phyloP scores from a whole-genome alignment of 345 rosid genomes.

The Zanthoxylum bungeanum region DNA sequence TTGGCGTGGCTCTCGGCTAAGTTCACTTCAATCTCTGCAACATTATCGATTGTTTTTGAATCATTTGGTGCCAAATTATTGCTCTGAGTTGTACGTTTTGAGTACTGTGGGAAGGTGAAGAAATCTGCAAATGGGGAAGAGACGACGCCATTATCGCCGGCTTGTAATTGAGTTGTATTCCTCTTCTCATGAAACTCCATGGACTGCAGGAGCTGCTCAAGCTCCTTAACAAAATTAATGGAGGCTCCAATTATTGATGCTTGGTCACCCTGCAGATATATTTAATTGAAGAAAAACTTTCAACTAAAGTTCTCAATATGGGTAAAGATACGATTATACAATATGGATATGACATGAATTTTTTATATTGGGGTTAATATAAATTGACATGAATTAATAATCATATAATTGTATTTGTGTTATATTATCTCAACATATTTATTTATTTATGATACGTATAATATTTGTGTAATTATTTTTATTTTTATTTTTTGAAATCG shows the following conservation, averaged over 20 bases:
- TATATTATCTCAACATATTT: no score
- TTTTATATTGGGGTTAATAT: no score
- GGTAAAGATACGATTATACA: no score
- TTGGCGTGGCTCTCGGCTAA: constrained; percentile 89
- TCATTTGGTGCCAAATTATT: constrained; percentile 14
- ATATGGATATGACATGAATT: no score
- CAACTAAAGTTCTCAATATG: no score
- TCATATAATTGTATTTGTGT: no score
- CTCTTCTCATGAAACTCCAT: constrained; percentile 57
- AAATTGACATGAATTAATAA: no score
- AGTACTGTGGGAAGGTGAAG: constrained; percentile 82
- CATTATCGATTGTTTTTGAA: constrained; percentile 13
- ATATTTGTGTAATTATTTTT: no score
- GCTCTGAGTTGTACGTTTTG: constrained; percentile 34
- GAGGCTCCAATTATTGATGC: constrained; percentile 94
- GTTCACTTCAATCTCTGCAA: constrained; percentile 68
- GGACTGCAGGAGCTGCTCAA: constrained; percentile 75
- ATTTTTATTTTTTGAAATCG: no score
- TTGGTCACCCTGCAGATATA: constrained; percentile 69
- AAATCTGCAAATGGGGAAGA: constrained; percentile 59
- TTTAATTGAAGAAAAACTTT: neutral
- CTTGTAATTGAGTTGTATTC: constrained; percentile 12
- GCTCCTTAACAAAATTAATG: constrained; percentile 83
- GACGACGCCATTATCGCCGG: constrained; percentile 3
- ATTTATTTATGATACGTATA: no score